A percentile compares a stretch with the other conserved stretches of the same genome.
These are phyloP conservation scores for Alternaria atra DNA, from an alignment of 2,329 filamentous ascomycete genomes.

Conservation along the genomic window DNA sequence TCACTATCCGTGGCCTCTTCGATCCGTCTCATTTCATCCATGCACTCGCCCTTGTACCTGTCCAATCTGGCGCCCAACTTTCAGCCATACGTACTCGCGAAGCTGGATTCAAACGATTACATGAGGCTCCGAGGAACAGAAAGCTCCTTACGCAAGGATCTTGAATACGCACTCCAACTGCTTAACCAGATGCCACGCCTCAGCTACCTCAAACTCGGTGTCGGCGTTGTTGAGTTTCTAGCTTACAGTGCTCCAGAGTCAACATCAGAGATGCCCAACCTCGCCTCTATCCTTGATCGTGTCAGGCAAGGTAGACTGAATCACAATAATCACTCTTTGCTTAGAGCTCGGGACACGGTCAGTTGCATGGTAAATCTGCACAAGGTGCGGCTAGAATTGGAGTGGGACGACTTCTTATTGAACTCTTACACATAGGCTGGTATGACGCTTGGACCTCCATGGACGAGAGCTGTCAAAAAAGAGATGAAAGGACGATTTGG, in stretches of 20 bases:
- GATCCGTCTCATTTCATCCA: background rate
- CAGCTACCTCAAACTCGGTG: background rate
- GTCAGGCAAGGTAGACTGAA: no score
- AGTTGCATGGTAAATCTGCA: background rate
- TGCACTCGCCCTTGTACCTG: background rate
- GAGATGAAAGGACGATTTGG: background rate
- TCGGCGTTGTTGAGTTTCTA: background rate
- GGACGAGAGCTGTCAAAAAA: background rate
- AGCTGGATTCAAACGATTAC: no score
- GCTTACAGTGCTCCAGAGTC: no score
- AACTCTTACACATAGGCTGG: background rate
- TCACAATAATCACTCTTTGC: background rate
- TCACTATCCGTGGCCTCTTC: background rate
- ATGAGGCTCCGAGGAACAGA: no score
- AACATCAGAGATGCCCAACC: no score
- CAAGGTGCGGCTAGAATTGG: background rate
- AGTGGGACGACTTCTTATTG: background rate
- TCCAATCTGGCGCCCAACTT: no score
- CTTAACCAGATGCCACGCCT: background rate
- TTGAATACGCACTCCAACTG: background rate
- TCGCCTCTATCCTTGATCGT: no score
- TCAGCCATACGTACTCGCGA: background rate
- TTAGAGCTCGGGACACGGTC: background rate
- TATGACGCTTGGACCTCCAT: background rate
- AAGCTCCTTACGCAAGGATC: background rate